phyloP scores from a whole-genome alignment of 176 grass and related monocot species.

The Phyllostachys edulis region DNA sequence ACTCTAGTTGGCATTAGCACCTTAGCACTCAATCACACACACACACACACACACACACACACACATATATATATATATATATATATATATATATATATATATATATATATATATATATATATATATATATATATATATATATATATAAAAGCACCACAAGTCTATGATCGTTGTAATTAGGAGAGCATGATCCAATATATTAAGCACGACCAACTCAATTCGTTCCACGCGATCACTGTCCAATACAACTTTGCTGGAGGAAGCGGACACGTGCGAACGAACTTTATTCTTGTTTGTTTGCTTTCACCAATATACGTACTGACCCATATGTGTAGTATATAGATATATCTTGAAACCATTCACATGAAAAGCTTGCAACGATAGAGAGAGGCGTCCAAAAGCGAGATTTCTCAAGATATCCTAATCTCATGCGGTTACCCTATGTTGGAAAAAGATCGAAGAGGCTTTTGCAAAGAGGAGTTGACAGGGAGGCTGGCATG shows the following conservation, averaged over 20 bases:
- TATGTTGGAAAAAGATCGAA: neutral
- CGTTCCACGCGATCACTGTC: neutral
- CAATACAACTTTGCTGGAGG: neutral
- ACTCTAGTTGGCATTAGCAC: too few relatives aligned
- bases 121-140: too few relatives aligned
- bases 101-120: too few relatives aligned
- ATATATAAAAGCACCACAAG: neutral
- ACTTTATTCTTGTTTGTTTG: constrained; percentile 11
- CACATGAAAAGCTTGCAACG: neutral
- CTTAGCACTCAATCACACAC: too few relatives aligned
- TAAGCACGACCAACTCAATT: neutral
- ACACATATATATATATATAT: too few relatives aligned
- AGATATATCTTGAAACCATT: neutral
- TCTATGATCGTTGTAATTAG: neutral
- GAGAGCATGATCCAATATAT: neutral
- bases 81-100: too few relatives aligned
- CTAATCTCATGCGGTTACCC: neutral
- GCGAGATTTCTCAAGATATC: constrained; percentile 36
- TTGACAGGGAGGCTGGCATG: constrained; percentile 17
- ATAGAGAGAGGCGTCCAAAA: neutral
- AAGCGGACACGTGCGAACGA: constrained; percentile 25
- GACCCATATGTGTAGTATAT: neutral
- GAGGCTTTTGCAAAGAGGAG: constrained; percentile 33
- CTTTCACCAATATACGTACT: neutral
- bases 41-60: too few relatives aligned